Percentiles rank a stretch among this genome's conserved stretches.
Conservation (phyloP, 148 eudicot species). For the Rhododendron griersonianum region DNA sequence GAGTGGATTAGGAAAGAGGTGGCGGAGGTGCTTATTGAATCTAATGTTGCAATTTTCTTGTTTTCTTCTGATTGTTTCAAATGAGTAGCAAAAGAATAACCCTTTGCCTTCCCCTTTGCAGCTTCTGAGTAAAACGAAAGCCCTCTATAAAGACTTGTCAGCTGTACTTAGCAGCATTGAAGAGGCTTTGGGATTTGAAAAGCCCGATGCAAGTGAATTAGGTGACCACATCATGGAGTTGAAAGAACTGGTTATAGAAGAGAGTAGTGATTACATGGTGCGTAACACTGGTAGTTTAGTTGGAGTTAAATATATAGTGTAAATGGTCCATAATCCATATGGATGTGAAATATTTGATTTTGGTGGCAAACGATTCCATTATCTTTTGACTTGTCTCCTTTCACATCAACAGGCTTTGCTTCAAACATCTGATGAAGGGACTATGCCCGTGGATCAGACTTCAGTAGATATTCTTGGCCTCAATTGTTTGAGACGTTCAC, state of each 20-base stretch:
- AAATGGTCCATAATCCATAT: background rate
- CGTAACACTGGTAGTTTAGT: constrained; percentile 13
- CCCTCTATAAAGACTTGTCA: constrained; percentile 53
- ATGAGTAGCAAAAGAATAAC: background rate
- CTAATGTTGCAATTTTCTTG: background rate
- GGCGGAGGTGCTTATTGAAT: constrained; percentile 49
- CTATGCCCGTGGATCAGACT: constrained; percentile 23
- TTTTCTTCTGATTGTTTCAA: background rate
- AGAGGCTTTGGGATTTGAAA: constrained; percentile 39
- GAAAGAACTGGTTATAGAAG: constrained; percentile 52
- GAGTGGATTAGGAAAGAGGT: constrained; percentile 78
- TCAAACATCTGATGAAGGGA: constrained; percentile 35
- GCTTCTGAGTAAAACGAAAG: constrained; percentile 64
- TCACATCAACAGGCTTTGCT: constrained; percentile 52
- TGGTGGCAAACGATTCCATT: background rate
- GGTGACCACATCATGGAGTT: constrained; percentile 53
- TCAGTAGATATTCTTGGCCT: constrained; percentile 67
- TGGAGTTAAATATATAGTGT: background rate
- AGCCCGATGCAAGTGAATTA: constrained; percentile 46
- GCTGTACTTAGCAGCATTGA: constrained; percentile 54
- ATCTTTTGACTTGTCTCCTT: constrained; percentile 3
- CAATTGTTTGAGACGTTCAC: constrained; percentile 67
- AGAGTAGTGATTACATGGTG: constrained; percentile 59
- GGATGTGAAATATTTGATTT: background rate
- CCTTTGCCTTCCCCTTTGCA: constrained; percentile 19